Conservation (phyloP, 345 rosid species). For the Microthlaspi erraticum region DNA sequence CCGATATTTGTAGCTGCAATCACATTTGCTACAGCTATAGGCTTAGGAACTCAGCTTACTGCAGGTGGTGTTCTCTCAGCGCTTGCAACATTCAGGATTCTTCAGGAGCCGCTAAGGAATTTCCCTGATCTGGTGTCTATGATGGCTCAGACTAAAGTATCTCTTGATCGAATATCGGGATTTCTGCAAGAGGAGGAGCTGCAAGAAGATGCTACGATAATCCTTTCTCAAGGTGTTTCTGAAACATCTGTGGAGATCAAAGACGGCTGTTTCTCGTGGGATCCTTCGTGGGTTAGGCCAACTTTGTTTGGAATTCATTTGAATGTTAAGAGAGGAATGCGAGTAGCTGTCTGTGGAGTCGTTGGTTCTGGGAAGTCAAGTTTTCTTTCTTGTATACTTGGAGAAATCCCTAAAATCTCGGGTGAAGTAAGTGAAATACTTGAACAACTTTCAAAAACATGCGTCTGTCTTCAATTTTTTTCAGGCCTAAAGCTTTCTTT, state of each 20-base stretch:
- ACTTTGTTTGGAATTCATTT: neutral
- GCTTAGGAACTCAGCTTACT: slow-evolving; percentile 8
- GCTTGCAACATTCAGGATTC: slow-evolving; percentile 18
- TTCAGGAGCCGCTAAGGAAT: slow-evolving; percentile 11
- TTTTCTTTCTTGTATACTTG: slow-evolving; percentile 9
- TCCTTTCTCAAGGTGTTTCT: neutral
- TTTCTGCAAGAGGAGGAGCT: slow-evolving; percentile 15
- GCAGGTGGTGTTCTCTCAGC: slow-evolving; percentile 1
- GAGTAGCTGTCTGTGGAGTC: slow-evolving; percentile 1
- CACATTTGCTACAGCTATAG: slow-evolving; percentile 5
- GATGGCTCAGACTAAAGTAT: slow-evolving; percentile 10
- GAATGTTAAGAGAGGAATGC: slow-evolving; percentile 8
- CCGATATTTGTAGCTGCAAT: slow-evolving; percentile 2
- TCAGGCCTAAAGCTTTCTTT: neutral
- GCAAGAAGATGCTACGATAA: slow-evolving; percentile 11
- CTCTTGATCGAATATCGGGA: slow-evolving; percentile 4
- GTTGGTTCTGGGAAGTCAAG: slow-evolving; percentile 8
- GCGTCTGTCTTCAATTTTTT: neutral
- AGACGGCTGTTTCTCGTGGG: slow-evolving; percentile 12
- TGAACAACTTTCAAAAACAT: neutral
- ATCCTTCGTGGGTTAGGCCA: slow-evolving; percentile 14
- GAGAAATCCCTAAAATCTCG: slow-evolving; percentile 10
- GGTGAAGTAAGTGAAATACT: slow-evolving; percentile 16
- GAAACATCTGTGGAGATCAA: slow-evolving; percentile 6
- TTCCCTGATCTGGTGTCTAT: slow-evolving; percentile 11